Evolutionary conservation across 2,329 filamentous ascomycete genomes (phyloP), one percentile per base, ranked within the genome.

Genomic region (Diplodia seriata): DNA sequence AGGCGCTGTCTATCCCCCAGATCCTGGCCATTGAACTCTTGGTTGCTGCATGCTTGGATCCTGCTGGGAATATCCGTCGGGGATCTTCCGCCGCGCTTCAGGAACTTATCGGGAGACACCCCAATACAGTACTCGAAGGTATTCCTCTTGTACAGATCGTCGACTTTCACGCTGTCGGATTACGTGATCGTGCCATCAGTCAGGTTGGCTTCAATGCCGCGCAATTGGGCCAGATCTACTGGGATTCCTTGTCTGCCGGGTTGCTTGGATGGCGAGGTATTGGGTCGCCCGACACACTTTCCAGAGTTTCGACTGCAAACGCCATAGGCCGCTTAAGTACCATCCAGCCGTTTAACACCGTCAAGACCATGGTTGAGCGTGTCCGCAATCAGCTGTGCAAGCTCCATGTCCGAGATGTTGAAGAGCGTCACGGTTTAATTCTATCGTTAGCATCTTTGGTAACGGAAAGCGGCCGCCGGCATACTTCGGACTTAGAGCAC

Each of bases 51-150:
- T 95, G 90, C 70, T 84, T 97, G 7, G 95, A 99, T 75, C 90
- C 94, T 1, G 90, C 92, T 12, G 95, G 95, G 3, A 99, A 99
- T 73, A 97, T 99, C 72, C 87, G 95, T 64, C 88, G 95, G 71
- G 95, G 94, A 3, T 90, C 94, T 36, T 98, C 95, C 31, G 95
- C 95, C 53, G 95, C 95, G 2, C 81, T 99, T 47, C 95, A 99
- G 76, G 95, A 99, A 76, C 85, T 99, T 15, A 91, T 98, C 69
- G 95, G 95, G 12, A 89, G 95, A 11, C 94, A 99, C 79, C 94
- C 95, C 0, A 90, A 97, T 73, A 93, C 87, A 0, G 88, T 98
- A 40, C 83, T 86, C 18, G 84, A 93, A 73, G 95, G 94, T 0
- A 98, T 99, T 68, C 80, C 88, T 51, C 85, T 98, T 1, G 93